Evolutionary conservation across 2,329 filamentous ascomycete genomes (phyloP).

Genomic region (Waltergamsia citrina): DNA sequence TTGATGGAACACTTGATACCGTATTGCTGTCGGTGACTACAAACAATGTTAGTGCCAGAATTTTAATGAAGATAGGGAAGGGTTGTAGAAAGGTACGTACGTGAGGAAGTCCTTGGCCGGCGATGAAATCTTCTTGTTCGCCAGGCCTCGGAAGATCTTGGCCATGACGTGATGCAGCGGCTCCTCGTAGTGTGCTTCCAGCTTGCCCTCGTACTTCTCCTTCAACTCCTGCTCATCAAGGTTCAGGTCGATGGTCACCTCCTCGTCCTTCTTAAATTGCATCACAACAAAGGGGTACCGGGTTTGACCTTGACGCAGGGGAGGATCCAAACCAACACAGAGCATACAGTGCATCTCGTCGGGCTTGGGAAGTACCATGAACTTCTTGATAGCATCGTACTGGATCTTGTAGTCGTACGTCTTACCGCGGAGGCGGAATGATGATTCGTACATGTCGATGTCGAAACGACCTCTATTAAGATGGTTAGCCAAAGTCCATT

Average conservation of each 20-base stretch:
- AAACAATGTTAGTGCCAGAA: slow-evolving; percentile 15
- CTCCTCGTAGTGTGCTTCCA: slow-evolving; percentile 84
- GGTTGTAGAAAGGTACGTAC: slow-evolving; percentile 26
- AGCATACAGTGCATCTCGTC: slow-evolving; percentile 95
- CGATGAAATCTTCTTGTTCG: slow-evolving; percentile 89
- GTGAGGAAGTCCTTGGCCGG: slow-evolving; percentile 91
- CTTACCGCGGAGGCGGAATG: slow-evolving; percentile 93
- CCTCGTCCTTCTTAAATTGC: slow-evolving; percentile 97
- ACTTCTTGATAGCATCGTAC: slow-evolving; percentile 96
- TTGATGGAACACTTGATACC: slow-evolving; percentile 99
- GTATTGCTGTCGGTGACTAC: slow-evolving; percentile 77
- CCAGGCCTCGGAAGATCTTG: slow-evolving; percentile 89
- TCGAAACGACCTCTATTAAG: slow-evolving; percentile 84
- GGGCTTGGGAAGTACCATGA: slow-evolving; percentile 97
- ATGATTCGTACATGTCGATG: slow-evolving; percentile 98
- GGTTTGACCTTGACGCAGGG: slow-evolving; percentile 92
- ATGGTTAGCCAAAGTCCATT: slow-evolving; percentile 6
- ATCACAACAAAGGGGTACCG: slow-evolving; percentile 97
- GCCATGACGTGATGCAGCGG: slow-evolving; percentile 89
- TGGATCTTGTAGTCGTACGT: slow-evolving; percentile 99
- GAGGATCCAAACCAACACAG: slow-evolving; percentile 87
- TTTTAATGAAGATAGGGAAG: not conserved
- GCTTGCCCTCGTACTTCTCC: slow-evolving; percentile 77
- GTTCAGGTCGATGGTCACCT: slow-evolving; percentile 93
- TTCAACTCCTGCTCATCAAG: slow-evolving; percentile 85